Base-by-base conservation (phyloP, 768 basidiomycete genomes). In the Lactarius evosmus region DNA sequence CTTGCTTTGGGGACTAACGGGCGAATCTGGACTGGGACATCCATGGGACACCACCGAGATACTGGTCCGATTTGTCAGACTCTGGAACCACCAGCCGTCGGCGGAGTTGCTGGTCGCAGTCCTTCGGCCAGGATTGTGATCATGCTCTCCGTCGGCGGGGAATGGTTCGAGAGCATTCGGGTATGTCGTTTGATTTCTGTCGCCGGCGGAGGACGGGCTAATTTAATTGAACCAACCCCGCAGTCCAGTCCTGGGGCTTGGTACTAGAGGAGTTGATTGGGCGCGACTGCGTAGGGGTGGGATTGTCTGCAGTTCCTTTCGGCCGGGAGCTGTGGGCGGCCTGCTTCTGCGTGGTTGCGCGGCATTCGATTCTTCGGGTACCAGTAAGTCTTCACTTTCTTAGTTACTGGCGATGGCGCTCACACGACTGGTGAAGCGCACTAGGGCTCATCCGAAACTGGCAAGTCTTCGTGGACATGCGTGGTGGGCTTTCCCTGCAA, bases 111-210 rank as follows among this genome's bases (percentile, higher is more conserved):
- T 51, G 64, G 59, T 57, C 40, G 55, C 41, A n/a, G n/a, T 65
- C 60, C 64, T 49, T 65, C 64, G 59, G 60, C 64, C 59, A 36
- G 63, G 64, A 57, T 34, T 50, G 59, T n/a, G 64, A 30, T 27
- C n/a, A 49, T 52, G 46, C 49, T 52, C 29, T 38, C 38, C 40
- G 25, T 61, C 50, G 50, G 60, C 38, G 59, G 38, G 25, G 53
- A 30, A 22, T 16, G 6, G 22, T 38, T 14, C 32, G 22, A 41
- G 19, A 41, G 32, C 60, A 22, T 57, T 38, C 38, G 54, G 64
- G 64, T 65, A 61, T 29, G 46, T 58, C 38, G 8, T 19, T 34
- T 14, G 30, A 25, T 51, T 29, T n/a, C 25, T 7, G 49, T 32
- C 19, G n/a, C 46, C 30, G 41, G 41, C n/a, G 9, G 19, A 9